Percentiles rank a stretch among this genome's conserved stretches.
Evolutionary conservation across 441 rosid genomes (phyloP).

Genomic region (Melastoma candidum): DNA sequence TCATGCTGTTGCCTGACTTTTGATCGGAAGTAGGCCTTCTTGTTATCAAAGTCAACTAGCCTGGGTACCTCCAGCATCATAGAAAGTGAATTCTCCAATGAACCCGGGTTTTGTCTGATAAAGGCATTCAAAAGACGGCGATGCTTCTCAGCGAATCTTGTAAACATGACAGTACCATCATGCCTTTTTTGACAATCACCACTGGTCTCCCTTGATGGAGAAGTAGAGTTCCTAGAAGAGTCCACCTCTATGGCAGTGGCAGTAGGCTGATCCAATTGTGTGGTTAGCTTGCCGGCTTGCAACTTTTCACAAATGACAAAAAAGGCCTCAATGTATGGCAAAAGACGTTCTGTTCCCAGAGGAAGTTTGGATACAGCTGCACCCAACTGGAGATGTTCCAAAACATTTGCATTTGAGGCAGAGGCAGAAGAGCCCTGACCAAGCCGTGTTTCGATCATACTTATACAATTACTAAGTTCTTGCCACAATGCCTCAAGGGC

Average conservation of each 20-base stretch:
- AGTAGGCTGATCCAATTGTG: conserved; percentile 62
- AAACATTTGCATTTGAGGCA: conserved; percentile 34
- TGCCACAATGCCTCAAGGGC: conserved; percentile 93
- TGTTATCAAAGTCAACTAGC: conserved; percentile 95
- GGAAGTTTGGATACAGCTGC: conserved; percentile 67
- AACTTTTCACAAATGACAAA: conserved; percentile 93
- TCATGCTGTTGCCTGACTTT: conserved; percentile 90
- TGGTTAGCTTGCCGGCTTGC: conserved; percentile 40
- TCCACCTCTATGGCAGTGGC: conserved; percentile 79
- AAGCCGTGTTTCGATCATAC: conserved; percentile 75
- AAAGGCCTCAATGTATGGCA: conserved; percentile 95
- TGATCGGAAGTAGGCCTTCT: conserved; percentile 87
- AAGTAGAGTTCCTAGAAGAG: conserved; percentile 45
- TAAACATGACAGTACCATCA: conserved; percentile 71
- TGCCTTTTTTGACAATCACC: conserved; percentile 56
- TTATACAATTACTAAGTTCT: conserved; percentile 84
- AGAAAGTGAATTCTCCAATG: conserved; percentile 86
- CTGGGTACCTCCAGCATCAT: conserved; percentile 94
- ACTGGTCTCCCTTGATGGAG: conserved; percentile 22
- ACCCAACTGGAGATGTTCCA: conserved; percentile 46
- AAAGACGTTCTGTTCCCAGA: conserved; percentile 85
- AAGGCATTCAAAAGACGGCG: conserved; percentile 88
- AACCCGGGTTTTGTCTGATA: conserved; percentile 77
- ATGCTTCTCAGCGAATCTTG: conserved; percentile 93
- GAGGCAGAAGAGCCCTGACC: conserved; percentile 45